Evolutionary conservation across 441 rosid genomes (phyloP).

Genomic region (Corymbia calophylla): DNA sequence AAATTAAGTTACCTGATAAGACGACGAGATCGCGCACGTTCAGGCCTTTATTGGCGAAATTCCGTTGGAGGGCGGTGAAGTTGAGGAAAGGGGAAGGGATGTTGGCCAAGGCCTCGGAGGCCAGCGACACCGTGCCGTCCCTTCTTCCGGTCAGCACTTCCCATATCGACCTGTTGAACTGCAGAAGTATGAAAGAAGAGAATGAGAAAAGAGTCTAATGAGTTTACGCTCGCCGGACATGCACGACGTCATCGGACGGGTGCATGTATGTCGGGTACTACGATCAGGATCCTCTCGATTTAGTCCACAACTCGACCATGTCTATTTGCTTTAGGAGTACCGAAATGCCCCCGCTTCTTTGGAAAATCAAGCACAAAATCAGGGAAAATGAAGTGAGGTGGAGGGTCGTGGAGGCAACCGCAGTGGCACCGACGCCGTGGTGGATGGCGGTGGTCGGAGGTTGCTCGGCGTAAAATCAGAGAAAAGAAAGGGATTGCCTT

Average conservation of each 20-base stretch:
- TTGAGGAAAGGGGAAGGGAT: constrained; percentile 42
- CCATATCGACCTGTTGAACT: constrained; percentile 52
- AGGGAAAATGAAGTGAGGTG: neutral
- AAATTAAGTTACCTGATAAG: constrained; percentile 35
- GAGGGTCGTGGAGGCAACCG: neutral
- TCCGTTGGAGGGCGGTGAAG: constrained; percentile 23
- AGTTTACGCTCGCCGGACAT: neutral
- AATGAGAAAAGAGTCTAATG: neutral
- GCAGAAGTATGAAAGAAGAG: neutral
- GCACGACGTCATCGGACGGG: neutral
- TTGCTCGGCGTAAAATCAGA: neutral
- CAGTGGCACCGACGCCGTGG: neutral
- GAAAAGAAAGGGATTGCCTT: neutral
- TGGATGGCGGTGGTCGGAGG: neutral
- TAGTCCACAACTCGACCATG: neutral
- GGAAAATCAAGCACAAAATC: neutral
- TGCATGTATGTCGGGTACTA: neutral
- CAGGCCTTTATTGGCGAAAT: constrained; percentile 29
- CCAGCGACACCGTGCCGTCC: constrained; percentile 47
- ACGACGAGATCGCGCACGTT: constrained; percentile 46
- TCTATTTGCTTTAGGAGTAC: neutral
- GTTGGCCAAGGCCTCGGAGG: constrained; percentile 22
- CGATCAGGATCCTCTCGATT: neutral
- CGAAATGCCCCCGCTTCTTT: neutral
- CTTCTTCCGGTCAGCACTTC: constrained; percentile 67